Evolutionary conservation across 1,284 basidiomycete genomes (phyloP).

Genomic region (Vanrija pseudolonga): DNA sequence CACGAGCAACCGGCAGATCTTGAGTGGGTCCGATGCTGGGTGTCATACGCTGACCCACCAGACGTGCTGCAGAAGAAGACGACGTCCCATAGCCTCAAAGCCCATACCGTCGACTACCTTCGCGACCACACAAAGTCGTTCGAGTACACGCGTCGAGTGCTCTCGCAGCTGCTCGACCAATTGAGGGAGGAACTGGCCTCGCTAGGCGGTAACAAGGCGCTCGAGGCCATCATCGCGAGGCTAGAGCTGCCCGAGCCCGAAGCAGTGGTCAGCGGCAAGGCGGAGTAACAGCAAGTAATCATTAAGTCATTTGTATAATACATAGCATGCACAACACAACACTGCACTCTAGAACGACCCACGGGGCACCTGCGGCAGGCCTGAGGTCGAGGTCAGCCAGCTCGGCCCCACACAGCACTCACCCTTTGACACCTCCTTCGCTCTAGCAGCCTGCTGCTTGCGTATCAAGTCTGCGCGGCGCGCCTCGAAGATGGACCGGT

Average conservation of each 20-base stretch:
- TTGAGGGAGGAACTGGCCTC: constrained; percentile 40
- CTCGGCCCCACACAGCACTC: constrained; percentile 4
- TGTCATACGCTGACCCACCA: constrained; percentile 47
- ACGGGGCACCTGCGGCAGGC: constrained; percentile 24
- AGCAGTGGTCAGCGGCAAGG: neutral
- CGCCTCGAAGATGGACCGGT: constrained; percentile 45
- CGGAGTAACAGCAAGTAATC: neutral
- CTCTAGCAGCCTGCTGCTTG: constrained; percentile 39
- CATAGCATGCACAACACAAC: neutral
- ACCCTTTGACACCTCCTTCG: constrained; percentile 46
- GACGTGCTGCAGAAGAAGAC: constrained; percentile 87
- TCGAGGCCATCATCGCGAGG: constrained; percentile 38
- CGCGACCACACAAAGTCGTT: constrained; percentile 67
- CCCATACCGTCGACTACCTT: constrained; percentile 74
- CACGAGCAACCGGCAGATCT: constrained; percentile 65
- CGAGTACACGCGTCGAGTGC: constrained; percentile 65
- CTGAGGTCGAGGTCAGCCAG: constrained; percentile 5
- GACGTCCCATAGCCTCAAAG: constrained; percentile 70
- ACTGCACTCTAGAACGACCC: constrained; percentile 15
- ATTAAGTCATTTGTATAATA: constrained; percentile 2
- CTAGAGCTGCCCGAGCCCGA: constrained; percentile 22
- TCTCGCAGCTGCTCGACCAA: constrained; percentile 53
- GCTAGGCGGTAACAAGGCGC: constrained; percentile 41
- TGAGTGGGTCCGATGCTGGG: constrained; percentile 60
- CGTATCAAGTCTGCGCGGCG: constrained; percentile 34